A percentile compares a stretch with the other conserved stretches of the same genome.
phyloP scores from a whole-genome alignment of 2,329 filamentous ascomycete species.

The Tolypocladium guangdongense region DNA sequence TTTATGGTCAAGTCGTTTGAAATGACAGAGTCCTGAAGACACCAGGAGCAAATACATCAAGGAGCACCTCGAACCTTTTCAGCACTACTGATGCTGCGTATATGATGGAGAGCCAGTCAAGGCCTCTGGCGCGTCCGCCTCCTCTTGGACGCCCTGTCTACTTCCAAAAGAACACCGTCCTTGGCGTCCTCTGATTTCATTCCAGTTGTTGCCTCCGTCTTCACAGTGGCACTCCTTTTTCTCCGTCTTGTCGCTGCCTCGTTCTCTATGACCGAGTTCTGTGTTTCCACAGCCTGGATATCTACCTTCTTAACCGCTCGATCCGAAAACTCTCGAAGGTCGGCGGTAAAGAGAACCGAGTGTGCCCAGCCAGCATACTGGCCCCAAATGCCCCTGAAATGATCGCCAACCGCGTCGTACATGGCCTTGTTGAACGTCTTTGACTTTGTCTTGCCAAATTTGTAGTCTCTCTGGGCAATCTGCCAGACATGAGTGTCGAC shows the following conservation, averaged over 20 bases:
- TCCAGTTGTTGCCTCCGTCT: conserved; percentile 7
- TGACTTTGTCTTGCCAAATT: conserved; percentile 73
- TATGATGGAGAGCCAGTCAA: neutral
- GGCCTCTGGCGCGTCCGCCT: conserved; percentile 11
- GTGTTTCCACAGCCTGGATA: neutral
- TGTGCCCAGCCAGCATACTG: conserved; percentile 95
- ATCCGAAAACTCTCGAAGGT: conserved; percentile 75
- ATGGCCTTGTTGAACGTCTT: conserved; percentile 81
- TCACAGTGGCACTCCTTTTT: conserved; percentile 13
- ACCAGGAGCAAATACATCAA: neutral
- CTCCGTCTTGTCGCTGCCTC: conserved; percentile 16
- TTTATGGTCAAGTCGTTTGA: neutral
- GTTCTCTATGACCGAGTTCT: conserved; percentile 5
- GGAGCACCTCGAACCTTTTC: neutral
- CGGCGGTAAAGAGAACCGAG: conserved; percentile 90
- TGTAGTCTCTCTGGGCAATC: conserved; percentile 93
- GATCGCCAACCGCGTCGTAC: conserved; percentile 82
- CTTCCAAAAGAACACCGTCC: conserved; percentile 9
- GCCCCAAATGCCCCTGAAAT: conserved; percentile 85
- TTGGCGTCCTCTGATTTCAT: conserved; percentile 12
- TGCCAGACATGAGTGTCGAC: conserved; percentile 99
- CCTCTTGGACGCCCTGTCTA: conserved; percentile 16
- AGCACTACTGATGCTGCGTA: no score
- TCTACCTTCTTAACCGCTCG: conserved; percentile 24
- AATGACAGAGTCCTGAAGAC: neutral